Evolutionary conservation across 2,329 filamentous ascomycete genomes (phyloP), one percentile per base, ranked within the genome.

Genomic region (Penicillium sp.): DNA sequence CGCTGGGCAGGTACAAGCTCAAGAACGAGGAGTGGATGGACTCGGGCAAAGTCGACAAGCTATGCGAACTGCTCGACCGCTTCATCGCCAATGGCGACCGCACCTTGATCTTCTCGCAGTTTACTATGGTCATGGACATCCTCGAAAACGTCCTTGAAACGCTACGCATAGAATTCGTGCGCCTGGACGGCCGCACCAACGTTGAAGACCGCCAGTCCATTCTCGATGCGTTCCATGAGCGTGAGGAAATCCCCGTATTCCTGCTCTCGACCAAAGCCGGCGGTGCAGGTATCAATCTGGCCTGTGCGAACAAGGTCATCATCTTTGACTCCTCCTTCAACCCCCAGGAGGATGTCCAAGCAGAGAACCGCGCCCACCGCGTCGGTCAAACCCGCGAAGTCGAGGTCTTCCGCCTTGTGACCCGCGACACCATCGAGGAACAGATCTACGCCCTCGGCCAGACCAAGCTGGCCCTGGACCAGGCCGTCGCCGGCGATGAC

Each of bases 251-350:
- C 54, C 89, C 92, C 0, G 92, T 96, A 0, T 99, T 99, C 75
- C 84, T 99, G 64, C 85, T 99, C 6, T 95, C 91, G 1, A 99
- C 95, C 0, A 94, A 92, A 60, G 93, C 94, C 0, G 95, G 95
- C 54, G 95, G 95, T n/a, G 95, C 94, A 0, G 95, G 95, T 41
- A 96, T 99, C 79, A 99, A 99, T 75, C 79, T 99, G 55, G 95
- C 94, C 7, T 91, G 90, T 37, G 95, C 95, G 4, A 98, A 98
- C 80, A 98, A 97, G 77, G 94, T 99, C 67, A 87, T 99, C 76
- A 95, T 99, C 70, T 97, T 98, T 73, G 95, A 99, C 76, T 90
- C 90, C 63, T 91, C 89, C n/a, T 96, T 97, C 79, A 99, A 99
- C 68, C 95, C 95, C 0, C 95, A 99, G 73, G 94, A 98, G 67